Evolutionary conservation across 352 stramenopile genomes (phyloP), one percentile per base, ranked within the genome.

Genomic region (Phytophthora sp.): DNA sequence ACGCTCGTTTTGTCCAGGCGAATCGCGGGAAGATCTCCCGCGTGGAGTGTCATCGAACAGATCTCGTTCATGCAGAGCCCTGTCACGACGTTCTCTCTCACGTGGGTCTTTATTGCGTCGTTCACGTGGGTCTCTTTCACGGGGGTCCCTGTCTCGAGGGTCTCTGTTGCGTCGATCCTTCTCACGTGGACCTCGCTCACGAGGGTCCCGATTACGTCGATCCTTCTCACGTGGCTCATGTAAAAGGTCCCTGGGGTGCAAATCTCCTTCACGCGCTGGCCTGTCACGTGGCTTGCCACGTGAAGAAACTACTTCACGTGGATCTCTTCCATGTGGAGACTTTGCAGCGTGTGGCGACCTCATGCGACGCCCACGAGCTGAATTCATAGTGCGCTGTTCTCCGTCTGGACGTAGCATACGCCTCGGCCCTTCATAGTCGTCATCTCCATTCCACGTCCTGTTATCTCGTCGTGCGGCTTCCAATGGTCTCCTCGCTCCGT

Each of bases 391-490:
- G 20, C 51, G 55, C 7, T 24, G 38, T 21, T 71, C 56, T 47
- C 29, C 51, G 52, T 65, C 53, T 6, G 44, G 58, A 30, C 30
- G 35, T 20, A 60, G 12, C 8, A 52, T 23, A 1, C 44, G 58
- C 24, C 50, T 56, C 3, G 41, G 53, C 4, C 63, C 49, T 2
- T 59, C 42, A 31, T 68, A 57, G 23, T 69, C 52, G 6, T 57
- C 58, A n/a, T 60, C 54, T 39, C 64, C 54, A 18, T 73, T 73
- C 69, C 64, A 74, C 24, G 54, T 77, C 42, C 44, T 71, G 31
- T 66, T 69, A 54, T 73, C 59, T 33, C 64, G 35, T 51, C 53
- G 46, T 26, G 52, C 60, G 2, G 11, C 55, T 21, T 60, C 55
- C 35, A 41, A 13, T 12, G 41, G 56, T 46, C 42, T 66, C n/a